Evolutionary conservation across 2,329 filamentous ascomycete species (phyloP).

Genomic region (Madurella fahalii): DNA sequence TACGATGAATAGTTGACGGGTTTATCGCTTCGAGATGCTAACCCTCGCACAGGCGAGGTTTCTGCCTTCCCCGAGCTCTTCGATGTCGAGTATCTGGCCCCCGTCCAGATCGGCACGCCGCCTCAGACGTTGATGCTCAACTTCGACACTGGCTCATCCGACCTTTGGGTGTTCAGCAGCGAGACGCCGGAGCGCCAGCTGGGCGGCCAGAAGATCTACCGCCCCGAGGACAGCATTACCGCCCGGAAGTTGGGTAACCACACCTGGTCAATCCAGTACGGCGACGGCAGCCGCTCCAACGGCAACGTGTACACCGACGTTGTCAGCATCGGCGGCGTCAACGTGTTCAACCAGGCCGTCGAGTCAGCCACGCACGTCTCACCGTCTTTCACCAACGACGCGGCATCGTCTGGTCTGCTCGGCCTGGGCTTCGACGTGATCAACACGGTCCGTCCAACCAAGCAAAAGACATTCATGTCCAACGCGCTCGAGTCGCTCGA

Average conservation of each 20-base stretch:
- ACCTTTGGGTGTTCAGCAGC: conserved; percentile 65
- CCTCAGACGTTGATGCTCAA: conserved; percentile 56
- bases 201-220: conserved; percentile 54
- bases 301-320: conserved; percentile 62
- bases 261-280: conserved; percentile 59
- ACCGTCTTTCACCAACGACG: conserved; percentile 33
- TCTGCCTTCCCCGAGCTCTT: conserved; percentile 42
- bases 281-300: conserved; percentile 57
- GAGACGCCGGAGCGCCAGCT: conserved; percentile 45
- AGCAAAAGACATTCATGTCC: conserved; percentile 47
- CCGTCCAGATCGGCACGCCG: conserved; percentile 55
- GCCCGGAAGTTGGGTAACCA: conserved; percentile 38
- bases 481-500: conserved; percentile 33
- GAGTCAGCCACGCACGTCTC: conserved; percentile 59
- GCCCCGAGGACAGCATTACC: conserved; percentile 39
- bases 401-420: conserved; percentile 41
- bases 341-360: conserved; percentile 57
- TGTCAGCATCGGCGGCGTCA: conserved; percentile 56
- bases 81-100: conserved; percentile 50
- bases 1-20: not conserved
- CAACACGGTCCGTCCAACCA: conserved; percentile 53
- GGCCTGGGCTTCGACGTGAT: conserved; percentile 58
- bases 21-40: conserved; percentile 7
- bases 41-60: conserved; percentile 33
- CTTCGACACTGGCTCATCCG: conserved; percentile 65